Percentiles rank a stretch among this genome's conserved stretches.
Conservation (phyloP, 805 yeast species). For the Saturnispora dispora region DNA sequence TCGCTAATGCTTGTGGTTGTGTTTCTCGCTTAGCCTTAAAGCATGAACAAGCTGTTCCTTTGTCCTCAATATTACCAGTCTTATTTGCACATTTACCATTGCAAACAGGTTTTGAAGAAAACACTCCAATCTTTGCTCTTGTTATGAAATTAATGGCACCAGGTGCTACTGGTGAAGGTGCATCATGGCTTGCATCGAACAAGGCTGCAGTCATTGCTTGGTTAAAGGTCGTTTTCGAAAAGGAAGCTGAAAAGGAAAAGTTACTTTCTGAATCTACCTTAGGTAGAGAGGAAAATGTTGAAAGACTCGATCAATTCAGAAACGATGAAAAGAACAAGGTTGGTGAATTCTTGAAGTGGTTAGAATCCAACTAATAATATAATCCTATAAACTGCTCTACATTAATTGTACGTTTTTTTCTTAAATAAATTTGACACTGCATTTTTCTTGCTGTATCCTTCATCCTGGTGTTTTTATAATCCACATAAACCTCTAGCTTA, state of each 20-base stretch:
- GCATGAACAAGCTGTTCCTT: slow-evolving; percentile 63
- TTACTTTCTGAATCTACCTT: slow-evolving; percentile 65
- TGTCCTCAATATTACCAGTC: slow-evolving; percentile 65
- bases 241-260: slow-evolving; percentile 66
- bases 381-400: background rate
- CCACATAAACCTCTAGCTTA: background rate
- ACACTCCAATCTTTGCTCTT: slow-evolving; percentile 78
- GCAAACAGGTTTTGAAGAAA: slow-evolving; percentile 84
- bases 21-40: slow-evolving; percentile 84
- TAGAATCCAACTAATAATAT: slow-evolving; percentile 40
- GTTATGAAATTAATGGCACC: slow-evolving; percentile 53
- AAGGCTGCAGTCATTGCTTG: slow-evolving; percentile 58
- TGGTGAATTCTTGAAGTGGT: slow-evolving; percentile 59
- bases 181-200: slow-evolving; percentile 43
- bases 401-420: background rate
- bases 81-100: slow-evolving; percentile 76
- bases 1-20: slow-evolving; percentile 95
- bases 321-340: slow-evolving; percentile 57
- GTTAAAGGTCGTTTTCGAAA: slow-evolving; percentile 60
- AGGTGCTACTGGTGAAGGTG: slow-evolving; percentile 36
- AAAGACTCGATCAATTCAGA: slow-evolving; percentile 70
- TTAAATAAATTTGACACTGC: background rate
- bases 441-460: background rate
- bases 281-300: slow-evolving; percentile 79
- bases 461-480: background rate